Base-by-base conservation (phyloP, 2,329 filamentous ascomycete species). In the Cryphonectria japonica region DNA sequence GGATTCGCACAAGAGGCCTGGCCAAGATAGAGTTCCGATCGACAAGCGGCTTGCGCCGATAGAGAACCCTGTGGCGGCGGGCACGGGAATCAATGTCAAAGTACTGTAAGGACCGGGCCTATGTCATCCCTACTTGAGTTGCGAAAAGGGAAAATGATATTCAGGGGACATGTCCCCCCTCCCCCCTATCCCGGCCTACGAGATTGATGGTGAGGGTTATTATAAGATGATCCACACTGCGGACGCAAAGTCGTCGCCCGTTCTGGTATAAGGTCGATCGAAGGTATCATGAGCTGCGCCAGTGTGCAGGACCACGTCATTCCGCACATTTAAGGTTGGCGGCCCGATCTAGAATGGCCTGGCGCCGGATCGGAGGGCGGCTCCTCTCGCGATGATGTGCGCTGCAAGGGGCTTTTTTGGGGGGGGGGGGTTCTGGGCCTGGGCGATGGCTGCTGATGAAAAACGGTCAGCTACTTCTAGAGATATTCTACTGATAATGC, bases 251-350 rank as follows among this genome's bases (percentile, higher is more conserved):
- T 29, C 1, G 26, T 32, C 14, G 54, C 54, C 54, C 29, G 54
- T 59, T 32, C 26, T 59, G 29, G 54, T 32, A 59, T 59, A 59
- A 59, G 60, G 34, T 62, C n/a, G 60, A 62, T 62, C 37, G 60
- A 62, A 26, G 41, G 61, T 43, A 41, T 41, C 41, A 43, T 16
- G 37, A 29, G 22, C 22, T 43, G 37, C 13, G 37, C 37, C 37
- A 46, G n/a, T 29, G 26, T 41, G 34, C 37, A 43, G 61, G 37
- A 46, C 60, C 61, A 64, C 61, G 61, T 64, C 61, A 64, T 64
- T 43, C 61, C 61, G 61, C 61, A 29, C 61, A 64, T 46, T 46
- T 64, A 64, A 64, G 61, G 61, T 46, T 64, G 61, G n/a, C 61
- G 61, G 61, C 37, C 61, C 61, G 61, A 43, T 43, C 37, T 41